Evolutionary conservation across 805 yeast genomes (phyloP).

Genomic region (Novakomyces olei): DNA sequence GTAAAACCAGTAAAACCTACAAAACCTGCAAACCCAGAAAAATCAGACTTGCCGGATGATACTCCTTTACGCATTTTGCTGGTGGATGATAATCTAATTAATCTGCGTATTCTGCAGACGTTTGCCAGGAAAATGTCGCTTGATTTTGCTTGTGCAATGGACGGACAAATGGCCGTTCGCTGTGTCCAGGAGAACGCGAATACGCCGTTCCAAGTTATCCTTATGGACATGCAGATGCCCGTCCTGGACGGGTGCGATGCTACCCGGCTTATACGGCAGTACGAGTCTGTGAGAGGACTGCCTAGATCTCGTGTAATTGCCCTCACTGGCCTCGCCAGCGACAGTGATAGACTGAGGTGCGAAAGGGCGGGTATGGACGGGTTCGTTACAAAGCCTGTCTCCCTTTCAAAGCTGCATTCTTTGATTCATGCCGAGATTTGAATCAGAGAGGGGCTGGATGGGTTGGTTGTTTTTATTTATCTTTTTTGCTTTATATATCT

Average conservation of each 20-base stretch:
- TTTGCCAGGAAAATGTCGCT: background rate
- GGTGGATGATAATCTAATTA: background rate
- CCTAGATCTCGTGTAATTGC: background rate
- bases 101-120: background rate
- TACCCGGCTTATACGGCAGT: background rate
- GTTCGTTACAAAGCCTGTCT: conserved; percentile 13
- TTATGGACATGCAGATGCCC: conserved; percentile 12
- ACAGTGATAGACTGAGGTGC: background rate
- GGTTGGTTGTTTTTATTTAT: too few relatives aligned
- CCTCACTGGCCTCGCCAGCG: background rate
- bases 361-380: background rate
- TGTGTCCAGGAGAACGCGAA: background rate
- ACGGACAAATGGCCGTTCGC: background rate
- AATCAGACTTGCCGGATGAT: too few relatives aligned
- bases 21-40: too few relatives aligned
- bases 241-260: conserved; percentile 10
- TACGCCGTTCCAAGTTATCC: conserved; percentile 6
- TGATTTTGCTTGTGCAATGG: background rate
- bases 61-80: background rate
- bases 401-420: too few relatives aligned
- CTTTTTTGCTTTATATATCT: too few relatives aligned
- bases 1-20: too few relatives aligned
- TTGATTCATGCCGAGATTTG: too few relatives aligned
- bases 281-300: background rate
- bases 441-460: too few relatives aligned